Conservation (phyloP, 202 grass and related monocot genomes). For the Saccharum hybrid region DNA sequence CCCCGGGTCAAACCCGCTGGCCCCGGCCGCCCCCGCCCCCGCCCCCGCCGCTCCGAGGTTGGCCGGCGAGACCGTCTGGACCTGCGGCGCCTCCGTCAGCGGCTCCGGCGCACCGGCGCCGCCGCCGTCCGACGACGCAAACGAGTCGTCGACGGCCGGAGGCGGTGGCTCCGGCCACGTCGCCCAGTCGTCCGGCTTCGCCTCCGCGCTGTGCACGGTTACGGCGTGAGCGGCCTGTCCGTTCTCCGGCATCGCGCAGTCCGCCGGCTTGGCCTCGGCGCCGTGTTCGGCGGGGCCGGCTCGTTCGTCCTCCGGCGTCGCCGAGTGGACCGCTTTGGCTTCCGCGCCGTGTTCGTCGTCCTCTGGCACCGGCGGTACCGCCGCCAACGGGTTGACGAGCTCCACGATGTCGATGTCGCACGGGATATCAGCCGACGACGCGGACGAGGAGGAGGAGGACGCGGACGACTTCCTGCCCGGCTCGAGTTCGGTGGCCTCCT, state of each 20-base stretch:
- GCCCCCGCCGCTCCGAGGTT: not conserved
- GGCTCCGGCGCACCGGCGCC: not conserved
- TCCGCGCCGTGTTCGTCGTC: not conserved
- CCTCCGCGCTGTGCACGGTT: not conserved
- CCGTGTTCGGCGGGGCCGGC: not conserved
- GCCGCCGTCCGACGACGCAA: not conserved
- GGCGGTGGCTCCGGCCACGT: constrained; percentile 18
- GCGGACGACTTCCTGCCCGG: constrained; percentile 20
- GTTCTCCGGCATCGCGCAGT: not conserved
- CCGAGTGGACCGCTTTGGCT: not conserved
- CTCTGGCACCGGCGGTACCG: not conserved
- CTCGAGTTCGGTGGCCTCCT: constrained; percentile 1
- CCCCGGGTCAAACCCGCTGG: constrained; percentile 50
- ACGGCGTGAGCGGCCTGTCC: not conserved
- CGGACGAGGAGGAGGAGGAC: constrained; percentile 23
- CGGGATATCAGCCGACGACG: not conserved
- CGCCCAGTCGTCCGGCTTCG: constrained; percentile 36
- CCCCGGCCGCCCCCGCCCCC: too few relatives aligned
- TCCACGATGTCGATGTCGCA: constrained; percentile 36
- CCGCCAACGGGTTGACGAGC: not conserved
- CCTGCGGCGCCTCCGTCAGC: constrained; percentile 31
- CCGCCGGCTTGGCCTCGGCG: not conserved
- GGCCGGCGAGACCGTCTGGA: constrained; percentile 30
- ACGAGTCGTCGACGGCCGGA: not conserved
- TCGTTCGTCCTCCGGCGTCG: not conserved